These are phyloP conservation scores for Solanum sejunctum DNA, from an alignment of 257 asterid species.

Conservation along the genomic window DNA sequence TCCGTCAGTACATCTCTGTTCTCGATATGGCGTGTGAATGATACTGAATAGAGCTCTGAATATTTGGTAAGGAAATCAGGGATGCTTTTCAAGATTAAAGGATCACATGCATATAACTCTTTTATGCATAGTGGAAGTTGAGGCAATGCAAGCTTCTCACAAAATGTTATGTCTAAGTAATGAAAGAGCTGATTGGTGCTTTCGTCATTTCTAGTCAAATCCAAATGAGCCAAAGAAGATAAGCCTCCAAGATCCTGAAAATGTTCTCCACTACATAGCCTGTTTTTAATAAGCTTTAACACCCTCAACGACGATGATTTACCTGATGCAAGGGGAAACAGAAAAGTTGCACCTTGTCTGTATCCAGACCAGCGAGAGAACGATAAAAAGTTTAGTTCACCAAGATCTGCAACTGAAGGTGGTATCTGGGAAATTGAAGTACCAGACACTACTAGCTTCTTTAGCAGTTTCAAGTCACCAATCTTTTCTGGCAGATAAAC, in stretches of 20 bases:
- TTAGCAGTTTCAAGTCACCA: neutral
- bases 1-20: neutral
- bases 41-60: neutral
- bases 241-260: neutral
- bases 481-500: neutral
- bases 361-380: neutral
- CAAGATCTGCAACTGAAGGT: neutral
- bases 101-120: slow-evolving; percentile 2
- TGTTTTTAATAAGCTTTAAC: neutral
- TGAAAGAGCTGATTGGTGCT: neutral
- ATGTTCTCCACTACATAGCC: neutral
- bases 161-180: slow-evolving; percentile 1
- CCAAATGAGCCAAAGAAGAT: neutral
- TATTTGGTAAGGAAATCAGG: neutral
- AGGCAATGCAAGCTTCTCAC: neutral
- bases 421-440: neutral
- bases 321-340: neutral
- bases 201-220: neutral
- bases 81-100: neutral
- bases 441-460: neutral
- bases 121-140: neutral
- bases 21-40: neutral
- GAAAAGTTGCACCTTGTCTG: neutral
- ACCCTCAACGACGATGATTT: neutral
- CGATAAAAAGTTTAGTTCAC: neutral